phyloP scores from a whole-genome alignment of 208 protist species.

The Endotrypanum monterogeii region DNA sequence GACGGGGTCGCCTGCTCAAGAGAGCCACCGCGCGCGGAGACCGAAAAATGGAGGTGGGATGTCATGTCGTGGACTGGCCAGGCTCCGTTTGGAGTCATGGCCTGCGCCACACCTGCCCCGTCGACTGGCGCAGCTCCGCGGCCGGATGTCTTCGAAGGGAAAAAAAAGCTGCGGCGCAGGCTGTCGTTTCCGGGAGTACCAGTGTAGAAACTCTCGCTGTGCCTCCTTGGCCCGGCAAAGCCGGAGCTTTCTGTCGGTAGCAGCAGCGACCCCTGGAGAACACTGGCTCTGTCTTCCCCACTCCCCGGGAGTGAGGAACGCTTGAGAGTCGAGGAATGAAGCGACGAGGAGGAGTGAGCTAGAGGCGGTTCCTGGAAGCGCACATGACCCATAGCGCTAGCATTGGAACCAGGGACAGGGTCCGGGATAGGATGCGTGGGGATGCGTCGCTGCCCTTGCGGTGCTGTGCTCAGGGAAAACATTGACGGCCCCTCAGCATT shows the following conservation, averaged over 20 bases:
- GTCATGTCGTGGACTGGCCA: neutral
- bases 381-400: neutral
- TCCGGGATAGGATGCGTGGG: neutral
- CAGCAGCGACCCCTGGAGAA: neutral
- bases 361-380: neutral
- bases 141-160: slow-evolving; percentile 9
- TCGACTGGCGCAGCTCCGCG: neutral
- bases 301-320: neutral
- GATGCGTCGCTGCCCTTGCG: neutral
- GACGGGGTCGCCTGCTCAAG: neutral
- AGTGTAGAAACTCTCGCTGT: slow-evolving; percentile 37
- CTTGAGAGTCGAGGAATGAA: neutral
- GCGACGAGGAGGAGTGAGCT: neutral
- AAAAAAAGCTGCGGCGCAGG: slow-evolving; percentile 40
- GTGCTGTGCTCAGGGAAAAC: neutral
- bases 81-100: neutral
- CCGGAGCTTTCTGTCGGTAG: neutral
- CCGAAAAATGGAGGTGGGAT: neutral
- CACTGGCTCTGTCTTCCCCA: neutral
- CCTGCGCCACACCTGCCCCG: neutral
- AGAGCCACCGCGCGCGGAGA: neutral
- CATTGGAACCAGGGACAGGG: neutral
- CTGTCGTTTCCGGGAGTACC: slow-evolving; percentile 34
- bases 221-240: neutral
- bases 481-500: neutral